Base-by-base conservation (phyloP, 257 asterid species). In the Salvia hispanica region DNA sequence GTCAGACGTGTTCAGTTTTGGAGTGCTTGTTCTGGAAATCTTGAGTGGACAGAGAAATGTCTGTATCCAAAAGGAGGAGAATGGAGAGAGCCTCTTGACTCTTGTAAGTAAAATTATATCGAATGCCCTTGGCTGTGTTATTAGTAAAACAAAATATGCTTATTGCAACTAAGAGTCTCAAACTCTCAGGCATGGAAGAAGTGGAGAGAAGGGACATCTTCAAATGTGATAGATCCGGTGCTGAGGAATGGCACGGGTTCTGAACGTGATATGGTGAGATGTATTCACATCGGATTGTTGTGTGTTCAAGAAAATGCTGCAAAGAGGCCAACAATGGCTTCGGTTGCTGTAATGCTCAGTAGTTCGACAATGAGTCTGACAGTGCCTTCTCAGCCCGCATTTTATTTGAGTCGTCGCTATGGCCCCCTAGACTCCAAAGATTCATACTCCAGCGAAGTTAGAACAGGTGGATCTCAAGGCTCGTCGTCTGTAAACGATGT, bases 271-370 rank as follows among this genome's bases (percentile, higher is more conserved):
- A 59, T 39, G 9, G 0, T 16, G 50, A 39, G 65, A 40, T 59
- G 65, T 15, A 39, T 59, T 4, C 64, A 58, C 15, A 59, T 59
- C 2, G 65, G 65, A 0, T 4, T 59, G 33, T 5, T 58, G 47
- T 58, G 64, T 4, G 45, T 39, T 39, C 50, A 59, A 15, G 64
- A 59, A 59, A 15, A 59, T 4, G 64, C 64, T 0, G 34, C 48
- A 3, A 9, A 16, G 3, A 14, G 64, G 50, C 64, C 64, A 9
- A 15, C 64, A 0, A 59, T 37, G 64, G 50, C 64, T 4, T 37
- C 64, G 1, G 9, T 59, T 4, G 51, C 18, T 1, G 1, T 59
- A 3, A 59, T 59, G 64, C 34, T 37, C 8, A 37, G 48, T 37
- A 59, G 64, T 6, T 37, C 34, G 0, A 6, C 64, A 7, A 8